phyloP scores from a whole-genome alignment of 2,329 filamentous ascomycete genomes.

The Penicillium sp. region DNA sequence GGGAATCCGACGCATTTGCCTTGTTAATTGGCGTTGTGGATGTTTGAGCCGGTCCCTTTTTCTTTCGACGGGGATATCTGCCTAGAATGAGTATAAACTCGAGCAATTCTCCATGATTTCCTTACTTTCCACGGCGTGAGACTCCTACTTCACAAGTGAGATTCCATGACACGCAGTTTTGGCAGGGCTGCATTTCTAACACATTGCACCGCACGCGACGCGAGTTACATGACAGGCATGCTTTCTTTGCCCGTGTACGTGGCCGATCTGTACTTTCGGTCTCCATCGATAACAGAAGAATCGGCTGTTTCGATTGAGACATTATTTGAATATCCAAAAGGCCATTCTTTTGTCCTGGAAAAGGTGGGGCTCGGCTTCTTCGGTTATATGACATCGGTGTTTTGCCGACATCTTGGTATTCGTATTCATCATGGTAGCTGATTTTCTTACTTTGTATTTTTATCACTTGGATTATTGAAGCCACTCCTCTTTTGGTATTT shows the following conservation, averaged over 20 bases:
- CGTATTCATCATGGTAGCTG: not conserved
- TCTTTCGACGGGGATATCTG: constrained; percentile 23
- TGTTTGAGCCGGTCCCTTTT: constrained; percentile 7
- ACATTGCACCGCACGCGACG: constrained; percentile 48
- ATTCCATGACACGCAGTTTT: constrained; percentile 40
- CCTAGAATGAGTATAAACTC: not conserved
- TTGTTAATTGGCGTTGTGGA: not conserved
- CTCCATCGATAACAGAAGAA: constrained; percentile 8
- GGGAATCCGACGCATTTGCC: not conserved
- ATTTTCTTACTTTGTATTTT: not conserved
- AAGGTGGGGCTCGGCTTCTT: constrained; percentile 16
- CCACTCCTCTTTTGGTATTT: too few species aligned
- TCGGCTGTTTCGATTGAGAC: constrained; percentile 15
- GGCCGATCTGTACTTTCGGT: constrained; percentile 10
- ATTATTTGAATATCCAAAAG: not conserved
- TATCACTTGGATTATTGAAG: too few species aligned
- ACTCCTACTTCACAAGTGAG: constrained; percentile 42
- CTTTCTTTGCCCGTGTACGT: constrained; percentile 40
- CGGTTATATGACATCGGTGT: constrained; percentile 15
- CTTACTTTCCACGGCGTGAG: constrained; percentile 46
- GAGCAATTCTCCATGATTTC: constrained; percentile 4
- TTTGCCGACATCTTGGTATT: not conserved
- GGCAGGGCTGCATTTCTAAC: constrained; percentile 44
- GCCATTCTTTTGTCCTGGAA: not conserved
- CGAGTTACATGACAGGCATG: constrained; percentile 46